Evolutionary conservation across 2,329 filamentous ascomycete genomes (phyloP), one percentile per base, ranked within the genome.

Genomic region (Aspergillus intermedius): DNA sequence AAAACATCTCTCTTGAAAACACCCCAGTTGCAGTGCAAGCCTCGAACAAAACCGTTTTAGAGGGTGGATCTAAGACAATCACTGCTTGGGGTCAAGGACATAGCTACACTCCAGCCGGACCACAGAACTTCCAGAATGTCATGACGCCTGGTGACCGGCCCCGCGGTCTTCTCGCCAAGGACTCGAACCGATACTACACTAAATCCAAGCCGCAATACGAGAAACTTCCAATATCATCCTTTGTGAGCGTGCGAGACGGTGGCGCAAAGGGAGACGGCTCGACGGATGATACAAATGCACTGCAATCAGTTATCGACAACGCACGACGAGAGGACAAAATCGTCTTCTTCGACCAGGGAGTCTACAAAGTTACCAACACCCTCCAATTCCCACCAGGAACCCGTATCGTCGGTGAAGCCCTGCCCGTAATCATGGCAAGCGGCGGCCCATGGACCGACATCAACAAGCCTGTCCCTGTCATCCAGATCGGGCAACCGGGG

Each of bases 401-500:
- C 4, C 70, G 71, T 2, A 73, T 83, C 22, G 69, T 80, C 8
- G 81, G 81, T 17, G 77, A 82, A 60, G 72, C 73, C 4, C 80
- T 77, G 41, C 72, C 78, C 8, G 69, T 70, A 3, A 83, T 83
- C 53, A 73, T 79, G 47, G 82, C 77, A 1, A 75, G 73, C 6
- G 83, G 84, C 0, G 45, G 58, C 4, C 76, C 70, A 51, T 86
- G 84, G 60, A 71, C 75, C 47, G 73, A 82, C 55, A 76, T 79
- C 43, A 74, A 69, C 49, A 74, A 73, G 42, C 86, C 87, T 0
- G 72, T 80, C 32, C 78, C 83, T 0, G 81, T 90, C 0, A 73
- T 90, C 1, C 78, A 82, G 55, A 77, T 89, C n/a, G 86, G 84
- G 10, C 70, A 71, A 4, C 72, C 79, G 0, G 84, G 85, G 3